phyloP scores from a whole-genome alignment of 768 basidiomycete species.

The Leucocoprinus sp. region DNA sequence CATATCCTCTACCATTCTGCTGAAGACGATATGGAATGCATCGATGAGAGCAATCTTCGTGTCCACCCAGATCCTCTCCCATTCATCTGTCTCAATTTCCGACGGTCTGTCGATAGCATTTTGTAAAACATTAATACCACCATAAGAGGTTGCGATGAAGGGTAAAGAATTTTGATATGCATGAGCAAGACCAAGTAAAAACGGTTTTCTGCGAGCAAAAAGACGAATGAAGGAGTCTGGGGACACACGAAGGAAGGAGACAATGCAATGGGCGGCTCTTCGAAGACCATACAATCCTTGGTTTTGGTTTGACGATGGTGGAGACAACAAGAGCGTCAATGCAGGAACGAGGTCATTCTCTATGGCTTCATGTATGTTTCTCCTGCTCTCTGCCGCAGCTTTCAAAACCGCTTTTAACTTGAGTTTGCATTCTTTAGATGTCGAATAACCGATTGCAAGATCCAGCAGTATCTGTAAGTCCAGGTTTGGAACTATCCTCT shows the following conservation, averaged over 20 bases:
- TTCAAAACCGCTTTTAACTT: constrained; percentile 34
- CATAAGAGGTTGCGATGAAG: constrained; percentile 50
- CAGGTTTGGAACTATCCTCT: constrained; percentile 42
- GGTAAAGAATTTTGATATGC: constrained; percentile 55
- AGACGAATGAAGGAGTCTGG: constrained; percentile 40
- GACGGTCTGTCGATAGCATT: constrained; percentile 15
- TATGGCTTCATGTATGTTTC: constrained; percentile 26
- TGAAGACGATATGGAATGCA: constrained; percentile 52
- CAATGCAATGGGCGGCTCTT: constrained; percentile 51
- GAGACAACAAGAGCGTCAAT: constrained; percentile 42
- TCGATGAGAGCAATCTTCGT: constrained; percentile 71
- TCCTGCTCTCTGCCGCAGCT: constrained; percentile 26
- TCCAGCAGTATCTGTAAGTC: constrained; percentile 53
- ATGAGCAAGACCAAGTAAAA: constrained; percentile 48
- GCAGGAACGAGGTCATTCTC: constrained; percentile 45
- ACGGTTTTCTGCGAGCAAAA: constrained; percentile 44
- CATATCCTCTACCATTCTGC: constrained; percentile 40
- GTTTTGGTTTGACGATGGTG: constrained; percentile 22
- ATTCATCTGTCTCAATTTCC: constrained; percentile 41
- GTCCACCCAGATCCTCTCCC: constrained; percentile 65
- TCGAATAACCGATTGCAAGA: constrained; percentile 49
- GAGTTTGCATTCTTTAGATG: constrained; percentile 30
- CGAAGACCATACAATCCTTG: constrained; percentile 57
- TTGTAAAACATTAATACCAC: constrained; percentile 36
- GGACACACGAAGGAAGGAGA: constrained; percentile 39